Evolutionary conservation across 2,329 filamentous ascomycete species (phyloP), one percentile per base, ranked within the genome.

Genomic region (Aureobasidium sp.): DNA sequence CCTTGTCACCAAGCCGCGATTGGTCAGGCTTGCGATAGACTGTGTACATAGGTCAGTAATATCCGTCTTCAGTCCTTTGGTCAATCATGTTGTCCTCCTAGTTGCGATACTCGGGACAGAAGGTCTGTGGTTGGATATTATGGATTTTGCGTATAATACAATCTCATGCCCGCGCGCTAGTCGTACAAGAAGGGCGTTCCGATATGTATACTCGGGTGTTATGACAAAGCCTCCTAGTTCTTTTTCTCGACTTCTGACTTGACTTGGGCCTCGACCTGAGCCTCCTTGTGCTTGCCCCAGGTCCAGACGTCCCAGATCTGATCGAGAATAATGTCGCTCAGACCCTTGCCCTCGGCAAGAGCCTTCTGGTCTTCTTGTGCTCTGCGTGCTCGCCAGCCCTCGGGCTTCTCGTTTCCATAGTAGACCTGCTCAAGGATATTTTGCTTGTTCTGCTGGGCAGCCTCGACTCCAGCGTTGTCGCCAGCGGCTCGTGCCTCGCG

Each of bases 321-420:
- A 65, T 75, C 73, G 61, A 68, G 67, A 41, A 75, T 75, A 67
- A 75, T 73, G 63, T 74, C 73, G 6, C 66, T 70, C 64, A 72
- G 70, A 4, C 72, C 70, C 53, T 74, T 74, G 1, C 73, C 73
- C 55, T 72, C 71, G 45, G 73, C 73, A 22, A 74, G 63, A 64
- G 73, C 72, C 66, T 76, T 76, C 69, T 72, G 73, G 64, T 79
- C 77, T 70, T 79, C 78, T 64, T 74, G 72, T 64, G 78, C 64
- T 61, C 77, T 66, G 65, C 73, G 68, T 31, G 63, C 66, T 67
- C 76, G 78, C 79, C 78, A 80, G 15, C 73, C 76, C 61, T 77
- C 76, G 55, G 70, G 70, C 67, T 76, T 73, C 51, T 71, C 72
- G 8, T 64, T 62, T 71, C 75, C 72, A 74, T 74, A 64, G 72